A percentile compares a stretch with the other conserved stretches of the same genome.
These are phyloP conservation scores for Lactarius indigo DNA, from an alignment of 768 basidiomycete species.

Conservation along the genomic window DNA sequence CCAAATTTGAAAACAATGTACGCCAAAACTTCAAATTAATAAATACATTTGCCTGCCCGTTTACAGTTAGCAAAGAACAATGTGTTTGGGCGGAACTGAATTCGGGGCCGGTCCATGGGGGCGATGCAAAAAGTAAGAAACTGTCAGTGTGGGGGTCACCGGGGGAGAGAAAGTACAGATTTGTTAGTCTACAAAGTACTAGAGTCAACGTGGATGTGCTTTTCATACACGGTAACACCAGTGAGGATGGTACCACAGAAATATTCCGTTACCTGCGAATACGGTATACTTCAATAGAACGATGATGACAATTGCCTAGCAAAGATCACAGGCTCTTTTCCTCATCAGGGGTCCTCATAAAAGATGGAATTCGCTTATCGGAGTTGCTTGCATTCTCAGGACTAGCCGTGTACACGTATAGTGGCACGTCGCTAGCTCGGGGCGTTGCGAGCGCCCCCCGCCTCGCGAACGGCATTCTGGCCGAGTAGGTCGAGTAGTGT, in stretches of 20 bases:
- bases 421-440: neutral
- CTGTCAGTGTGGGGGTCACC: no score
- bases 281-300: no score
- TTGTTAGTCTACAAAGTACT: no score
- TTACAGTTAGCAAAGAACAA: no score
- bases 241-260: no score
- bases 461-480: neutral
- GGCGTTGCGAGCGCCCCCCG: neutral
- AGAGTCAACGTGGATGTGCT: no score
- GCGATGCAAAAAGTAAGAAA: no score
- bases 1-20: neutral
- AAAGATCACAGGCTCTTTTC: constrained; percentile 5
- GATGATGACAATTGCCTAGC: no score
- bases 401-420: neutral
- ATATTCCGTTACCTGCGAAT: no score
- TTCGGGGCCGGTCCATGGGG: neutral
- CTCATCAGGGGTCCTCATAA: constrained; percentile 2
- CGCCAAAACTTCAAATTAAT: neutral
- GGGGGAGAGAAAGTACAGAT: no score
- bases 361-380: constrained; percentile 4
- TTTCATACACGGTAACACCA: no score
- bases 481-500: constrained; percentile 2
- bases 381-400: constrained; percentile 1
- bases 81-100: neutral
- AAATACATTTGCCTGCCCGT: no score